Evolutionary conservation across 2,329 filamentous ascomycete genomes (phyloP), one percentile per base, ranked within the genome.

Genomic region (Aspergillus clavatus): DNA sequence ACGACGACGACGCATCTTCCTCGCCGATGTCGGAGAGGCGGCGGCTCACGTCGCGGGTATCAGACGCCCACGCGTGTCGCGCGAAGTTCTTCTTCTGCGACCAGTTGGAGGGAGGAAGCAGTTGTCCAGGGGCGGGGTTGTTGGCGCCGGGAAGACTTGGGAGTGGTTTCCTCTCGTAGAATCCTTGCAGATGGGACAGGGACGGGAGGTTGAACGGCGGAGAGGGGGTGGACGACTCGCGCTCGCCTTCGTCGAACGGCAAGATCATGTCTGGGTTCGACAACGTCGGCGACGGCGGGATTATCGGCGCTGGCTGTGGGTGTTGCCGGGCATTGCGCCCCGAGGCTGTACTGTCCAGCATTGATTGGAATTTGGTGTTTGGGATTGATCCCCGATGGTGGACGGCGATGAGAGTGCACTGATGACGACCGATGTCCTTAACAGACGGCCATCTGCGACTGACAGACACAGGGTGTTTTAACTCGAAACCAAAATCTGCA

Each of bases 251-350:
- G 60, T 84, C 82, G 63, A 86, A 83, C 49, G 90, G 90, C 42
- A 96, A 73, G 59, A 96, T 95, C 88, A 95, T 90, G 66, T 95
- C 90, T 42, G 89, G 89, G 67, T 95, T 94, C 45, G 89, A 94
- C 59, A 96, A 74, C 2, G 90, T 95, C 38, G 90, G 90, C 48
- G 88, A 94, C 10, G 81, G 82, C 52, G 86, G 83, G 35, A 60
- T 56, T 19, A 51, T 45, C 26, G 52, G 56, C 14, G 48, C 47
- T 39, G 31, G 14, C 31, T 46, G 51, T 42, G 47, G 51, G 23
- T 44, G 51, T 19, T 52, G 40, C 12, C 47, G 47, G 23, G 44
- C 42, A 45, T 54, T 51, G 42, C 55, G 48, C 10, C 46, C 50
- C 28, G 35, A 23, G 38, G 47, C 40, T 21, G 45, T 33, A 24